Base-by-base conservation (phyloP, 768 basidiomycete species). In the Sporobolomyces pararoseus region DNA sequence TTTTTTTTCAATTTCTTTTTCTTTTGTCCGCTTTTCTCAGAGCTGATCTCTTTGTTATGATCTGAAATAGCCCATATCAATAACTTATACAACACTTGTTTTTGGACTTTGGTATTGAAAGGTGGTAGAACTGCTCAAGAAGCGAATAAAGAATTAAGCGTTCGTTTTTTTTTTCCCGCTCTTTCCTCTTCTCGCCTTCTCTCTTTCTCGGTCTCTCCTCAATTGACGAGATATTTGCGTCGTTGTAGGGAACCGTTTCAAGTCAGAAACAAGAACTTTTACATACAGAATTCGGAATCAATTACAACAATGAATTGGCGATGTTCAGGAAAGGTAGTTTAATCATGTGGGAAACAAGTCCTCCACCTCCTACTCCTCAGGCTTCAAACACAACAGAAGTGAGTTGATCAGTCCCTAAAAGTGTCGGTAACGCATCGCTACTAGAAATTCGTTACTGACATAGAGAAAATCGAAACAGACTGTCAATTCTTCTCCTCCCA, bases 21-120 rank as follows among this genome's bases (percentile, higher is more conserved):
- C 25, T 17, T 29, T 51, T 29, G 12, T 49, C n/a, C 12, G 7
- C 9, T 49, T 10, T 23, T 49, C 47, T 12, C 39, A 42, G 17
- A 42, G 10, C 9, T 7, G 47, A 21, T 12, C 47, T 10, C 29
- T 9, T 7, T 16, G 14, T 19, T n/a, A n/a, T n/a, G n/a, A n/a
- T n/a, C n/a, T n/a, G n/a, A n/a, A n/a, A 23, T 78, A 97, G 94
- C 96, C 0, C 96, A 99, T 78, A 89, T 98, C 78, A 99, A 99
- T 78, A 99, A 99, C 78, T 81, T 99, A 29, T 94, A 98, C 81
- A 99, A 99, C 77, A 97, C 96, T 0, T 83, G 82, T 0, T 99
- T 98, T 77, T 98, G 95, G 96, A 89, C 92, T 0, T 84, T 99
- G 39, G 86, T 98, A 0, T 87, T 88, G 51, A 84, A 89, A 75